Base-by-base conservation (phyloP, 2,329 filamentous ascomycete genomes). In the Aulographum hederae region DNA sequence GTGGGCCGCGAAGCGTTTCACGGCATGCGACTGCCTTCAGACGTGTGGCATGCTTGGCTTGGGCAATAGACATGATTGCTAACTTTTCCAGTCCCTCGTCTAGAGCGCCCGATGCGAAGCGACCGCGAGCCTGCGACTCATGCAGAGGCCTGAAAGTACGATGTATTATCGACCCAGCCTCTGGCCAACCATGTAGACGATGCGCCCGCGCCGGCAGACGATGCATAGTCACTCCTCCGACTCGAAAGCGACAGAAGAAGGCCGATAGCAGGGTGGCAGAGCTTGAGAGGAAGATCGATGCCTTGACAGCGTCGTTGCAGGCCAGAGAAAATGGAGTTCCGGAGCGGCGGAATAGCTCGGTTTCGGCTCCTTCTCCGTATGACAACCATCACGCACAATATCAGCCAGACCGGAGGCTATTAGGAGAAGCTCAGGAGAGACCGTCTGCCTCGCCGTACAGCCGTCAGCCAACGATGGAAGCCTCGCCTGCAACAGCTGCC, bases 271-370 rank as follows among this genome's bases (percentile, higher is more conserved):
- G 82, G 32, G 84, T 94, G 10, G 78, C 82, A 6, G 84, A 93
- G 58, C 63, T 94, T 32, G 84, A 93, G 60, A 82, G 77, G 61
- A 91, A 91, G 59, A 86, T 93, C 39, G 82, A 93, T 58, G 79
- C 78, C 6, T 51, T 93, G 48, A 92, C 80, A 5, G 79, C 81
- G 5, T 82, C 73, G 21, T 50, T 93, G 40, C 74, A 81, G 28
- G 71, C 78, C 18, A 55, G 58, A 38, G n/a, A n/a, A n/a, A n/a
- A n/a, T 15, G 35, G 37, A 18, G 20, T 31, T 18, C 32, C 37
- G 12, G 28, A 34, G 26, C 38, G 37, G 20, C 37, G 39, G 14
- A 37, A 35, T 30, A 37, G 38, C 33, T 35, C 39, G 14, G 33
- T 28, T 30, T 25, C 37, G 10, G 36, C 39, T 13, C 32, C 32